These are phyloP conservation scores for Ziziphus jujuba DNA, from an alignment of 306 rosid genomes.

Conservation along the genomic window DNA sequence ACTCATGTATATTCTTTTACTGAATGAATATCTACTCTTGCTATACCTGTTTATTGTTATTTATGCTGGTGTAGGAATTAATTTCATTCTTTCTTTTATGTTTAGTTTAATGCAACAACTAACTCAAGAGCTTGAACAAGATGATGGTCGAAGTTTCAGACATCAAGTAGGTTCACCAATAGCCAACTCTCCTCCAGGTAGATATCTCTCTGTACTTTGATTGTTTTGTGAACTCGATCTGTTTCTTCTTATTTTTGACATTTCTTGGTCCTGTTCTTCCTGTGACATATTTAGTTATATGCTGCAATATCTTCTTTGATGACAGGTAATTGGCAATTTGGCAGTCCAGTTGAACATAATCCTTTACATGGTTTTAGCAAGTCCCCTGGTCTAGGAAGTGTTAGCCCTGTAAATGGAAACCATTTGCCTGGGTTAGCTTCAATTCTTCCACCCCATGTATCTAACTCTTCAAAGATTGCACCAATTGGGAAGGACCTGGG, in stretches of 20 bases:
- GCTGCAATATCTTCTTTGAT: constrained; percentile 17
- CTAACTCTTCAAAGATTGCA: constrained; percentile 70
- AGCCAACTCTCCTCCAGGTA: constrained; percentile 91
- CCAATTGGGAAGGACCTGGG: constrained; percentile 93
- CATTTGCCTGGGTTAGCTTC: constrained; percentile 83
- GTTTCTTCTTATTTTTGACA: constrained; percentile 4
- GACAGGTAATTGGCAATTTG: constrained; percentile 78
- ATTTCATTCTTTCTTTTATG: constrained; percentile 6
- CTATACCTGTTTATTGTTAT: background rate
- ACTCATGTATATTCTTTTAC: too few species aligned
- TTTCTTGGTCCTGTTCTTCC: constrained; percentile 11
- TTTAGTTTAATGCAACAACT: constrained; percentile 85
- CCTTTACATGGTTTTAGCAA: constrained; percentile 59
- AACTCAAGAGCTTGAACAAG: constrained; percentile 86
- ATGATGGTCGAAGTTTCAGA: constrained; percentile 63
- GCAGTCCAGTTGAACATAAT: constrained; percentile 77
- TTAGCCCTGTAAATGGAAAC: constrained; percentile 65
- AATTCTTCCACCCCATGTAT: constrained; percentile 64
- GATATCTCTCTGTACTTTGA: constrained; percentile 23
- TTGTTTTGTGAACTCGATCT: constrained; percentile 10
- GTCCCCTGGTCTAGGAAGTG: constrained; percentile 68
- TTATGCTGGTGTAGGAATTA: constrained; percentile 14
- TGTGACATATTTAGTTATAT: constrained; percentile 15
- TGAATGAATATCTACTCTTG: background rate
- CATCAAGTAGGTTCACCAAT: constrained; percentile 81